Conservation (phyloP, 2,329 filamentous ascomycete genomes). For the Ceratocystis papillata region DNA sequence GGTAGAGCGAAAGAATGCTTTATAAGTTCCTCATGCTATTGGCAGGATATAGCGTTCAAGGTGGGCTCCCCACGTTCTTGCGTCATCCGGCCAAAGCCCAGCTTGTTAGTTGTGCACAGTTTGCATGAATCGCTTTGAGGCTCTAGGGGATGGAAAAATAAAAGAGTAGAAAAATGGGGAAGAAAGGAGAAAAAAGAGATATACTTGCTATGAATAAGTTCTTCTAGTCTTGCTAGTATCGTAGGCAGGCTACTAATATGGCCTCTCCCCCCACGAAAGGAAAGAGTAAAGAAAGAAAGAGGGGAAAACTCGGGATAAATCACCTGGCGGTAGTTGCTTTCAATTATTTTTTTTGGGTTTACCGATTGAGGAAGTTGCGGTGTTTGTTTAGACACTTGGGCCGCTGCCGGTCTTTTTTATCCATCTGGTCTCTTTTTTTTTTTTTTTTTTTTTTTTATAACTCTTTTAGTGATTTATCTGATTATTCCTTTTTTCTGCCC, state of each 20-base stretch:
- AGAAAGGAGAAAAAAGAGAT: background rate
- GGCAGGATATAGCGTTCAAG: background rate
- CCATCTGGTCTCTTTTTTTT: background rate
- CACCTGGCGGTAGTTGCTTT: constrained; percentile 7
- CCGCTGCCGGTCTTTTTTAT: constrained; percentile 2
- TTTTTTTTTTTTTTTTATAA: constrained; percentile 1
- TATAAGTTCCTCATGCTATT: background rate
- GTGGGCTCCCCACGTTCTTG: background rate
- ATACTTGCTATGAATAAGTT: no score
- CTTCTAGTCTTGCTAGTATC: no score
- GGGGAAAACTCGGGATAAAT: constrained; percentile 12
- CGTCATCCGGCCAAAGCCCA: no score
- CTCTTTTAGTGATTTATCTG: background rate
- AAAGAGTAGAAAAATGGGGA: background rate
- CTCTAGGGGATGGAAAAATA: background rate
- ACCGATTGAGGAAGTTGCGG: constrained; percentile 8
- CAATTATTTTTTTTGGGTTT: background rate
- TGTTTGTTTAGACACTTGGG: constrained; percentile 13
- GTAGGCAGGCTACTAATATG: no score
- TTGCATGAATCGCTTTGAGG: background rate
- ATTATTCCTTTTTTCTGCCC: background rate
- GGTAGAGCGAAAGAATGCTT: no score
- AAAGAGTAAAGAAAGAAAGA: background rate
- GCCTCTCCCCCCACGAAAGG: background rate
- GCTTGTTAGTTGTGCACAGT: no score